A percentile compares a stretch with the other conserved stretches of the same genome.
phyloP scores from a whole-genome alignment of 495 filamentous ascomycete genomes.

The Amniculicola lignicola region DNA sequence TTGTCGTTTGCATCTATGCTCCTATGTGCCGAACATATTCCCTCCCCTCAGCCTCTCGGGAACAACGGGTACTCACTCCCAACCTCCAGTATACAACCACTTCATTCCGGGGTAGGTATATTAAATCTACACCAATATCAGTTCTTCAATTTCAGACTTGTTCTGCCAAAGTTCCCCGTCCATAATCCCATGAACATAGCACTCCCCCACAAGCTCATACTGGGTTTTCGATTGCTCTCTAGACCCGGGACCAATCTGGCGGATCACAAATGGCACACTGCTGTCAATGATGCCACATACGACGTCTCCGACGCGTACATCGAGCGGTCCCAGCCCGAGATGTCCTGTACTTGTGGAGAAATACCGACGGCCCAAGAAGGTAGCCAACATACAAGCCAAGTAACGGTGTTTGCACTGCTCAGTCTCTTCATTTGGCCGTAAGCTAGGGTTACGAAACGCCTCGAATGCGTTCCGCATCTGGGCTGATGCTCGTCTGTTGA shows the following conservation, averaged over 20 bases:
- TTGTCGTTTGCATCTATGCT: too few relatives aligned
- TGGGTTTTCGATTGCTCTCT: neutral
- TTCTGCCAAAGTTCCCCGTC: slow-evolving; percentile 17
- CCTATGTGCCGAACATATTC: too few relatives aligned
- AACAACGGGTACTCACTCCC: too few relatives aligned
- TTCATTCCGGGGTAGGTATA: neutral
- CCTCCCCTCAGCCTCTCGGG: too few relatives aligned
- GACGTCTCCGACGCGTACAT: slow-evolving; percentile 11
- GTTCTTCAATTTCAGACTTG: neutral
- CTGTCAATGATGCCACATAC: slow-evolving; percentile 10
- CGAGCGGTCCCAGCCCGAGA: slow-evolving; percentile 15
- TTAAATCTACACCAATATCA: neutral
- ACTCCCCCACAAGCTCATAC: slow-evolving; percentile 24
- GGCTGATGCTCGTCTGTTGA: neutral
- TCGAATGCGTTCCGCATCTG: neutral
- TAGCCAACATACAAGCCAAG: neutral
- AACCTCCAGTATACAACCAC: too few relatives aligned
- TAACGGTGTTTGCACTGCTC: neutral
- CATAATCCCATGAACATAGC: slow-evolving; percentile 34
- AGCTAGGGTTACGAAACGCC: neutral
- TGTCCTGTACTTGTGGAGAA: slow-evolving; percentile 20
- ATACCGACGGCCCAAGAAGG: neutral
- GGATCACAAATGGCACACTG: slow-evolving; percentile 28
- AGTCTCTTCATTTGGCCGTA: neutral
- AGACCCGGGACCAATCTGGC: neutral